These are phyloP conservation scores for Trametes pubescens DNA, from an alignment of 1,284 basidiomycete genomes.

Conservation along the genomic window DNA sequence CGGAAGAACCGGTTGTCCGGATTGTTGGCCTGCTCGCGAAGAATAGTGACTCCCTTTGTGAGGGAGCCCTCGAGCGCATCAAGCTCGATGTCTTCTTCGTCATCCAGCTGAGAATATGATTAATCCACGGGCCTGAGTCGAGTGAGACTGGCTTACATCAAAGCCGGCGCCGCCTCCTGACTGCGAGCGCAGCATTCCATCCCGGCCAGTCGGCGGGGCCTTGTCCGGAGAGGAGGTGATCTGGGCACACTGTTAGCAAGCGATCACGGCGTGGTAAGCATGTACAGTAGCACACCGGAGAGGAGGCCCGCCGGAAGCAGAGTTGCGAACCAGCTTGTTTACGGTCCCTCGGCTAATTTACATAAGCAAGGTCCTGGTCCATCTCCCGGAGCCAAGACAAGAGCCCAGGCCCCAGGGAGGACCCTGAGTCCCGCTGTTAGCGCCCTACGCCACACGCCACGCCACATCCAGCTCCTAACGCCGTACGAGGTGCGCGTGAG, in stretches of 20 bases:
- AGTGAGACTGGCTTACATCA: not conserved
- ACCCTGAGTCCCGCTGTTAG: not conserved
- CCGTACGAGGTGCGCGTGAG: too few relatives aligned
- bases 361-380: constrained; percentile 1
- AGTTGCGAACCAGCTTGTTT: not conserved
- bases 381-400: not conserved
- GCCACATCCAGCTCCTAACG: too few relatives aligned
- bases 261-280: not conserved
- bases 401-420: not conserved
- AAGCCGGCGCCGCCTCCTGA: not conserved
- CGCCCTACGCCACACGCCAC: not conserved
- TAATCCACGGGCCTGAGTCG: not conserved
- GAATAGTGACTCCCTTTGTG: not conserved
- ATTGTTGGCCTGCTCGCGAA: not conserved
- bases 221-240: not conserved
- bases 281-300: not conserved
- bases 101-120: not conserved
- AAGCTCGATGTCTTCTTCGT: not conserved
- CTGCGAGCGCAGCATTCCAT: not conserved
- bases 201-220: not conserved
- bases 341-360: constrained; percentile 1
- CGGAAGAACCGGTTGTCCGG: not conserved
- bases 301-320: not conserved
- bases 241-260: not conserved
- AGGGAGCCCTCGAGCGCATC: not conserved